Evolutionary conservation across 2,329 filamentous ascomycete species (phyloP), one percentile per base, ranked within the genome.

Genomic region (Aspergillus sp.): DNA sequence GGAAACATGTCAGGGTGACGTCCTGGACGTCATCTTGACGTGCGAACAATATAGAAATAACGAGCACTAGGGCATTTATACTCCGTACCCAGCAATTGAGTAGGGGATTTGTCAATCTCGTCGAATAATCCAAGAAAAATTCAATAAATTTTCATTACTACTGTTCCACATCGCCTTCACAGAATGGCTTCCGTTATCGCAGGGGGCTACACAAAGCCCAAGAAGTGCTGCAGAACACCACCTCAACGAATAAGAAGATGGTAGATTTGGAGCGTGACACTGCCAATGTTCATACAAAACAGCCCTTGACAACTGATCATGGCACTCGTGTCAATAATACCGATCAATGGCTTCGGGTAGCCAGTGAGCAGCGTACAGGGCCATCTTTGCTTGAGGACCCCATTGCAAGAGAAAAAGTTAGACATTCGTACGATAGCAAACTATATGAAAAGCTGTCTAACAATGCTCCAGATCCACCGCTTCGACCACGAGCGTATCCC

Each of bases 401-500:
- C 7, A 82, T 87, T 56, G 81, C 68, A 0, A 75, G 87, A 10
- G 88, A 93, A 63, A 90, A 87, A 19, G 77, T 85, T 86, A 63
- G 11, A 60, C 9, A 30, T 28, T 8, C 13, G 12, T 13, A 13
- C 12, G 5, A 29, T 19, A 43, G 10, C 36, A 5, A 27, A 33
- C 19, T 26, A 4, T 12, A 27, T 27, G n/a, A 44, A 45, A 12
- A 40, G 19, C 19, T 11, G 3, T 28, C 13, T 33, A 19, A 19
- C 19, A 4, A 19, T 19, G 4, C 4, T 19, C 4, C 19, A 73
- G 70, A 72, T 74, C 29, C 66, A 69, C 61, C 82, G 84, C 27
- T 90, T 93, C 57, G 87, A 91, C 47, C 86, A 87, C 54, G 82
- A 86, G 56, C 75, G 82, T 40, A 85, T 85, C 45, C 82, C 82